Percentiles rank a stretch among this genome's conserved stretches.
Conservation (phyloP, 2,329 filamentous ascomycete species). For the Incumbomyces delicatus region DNA sequence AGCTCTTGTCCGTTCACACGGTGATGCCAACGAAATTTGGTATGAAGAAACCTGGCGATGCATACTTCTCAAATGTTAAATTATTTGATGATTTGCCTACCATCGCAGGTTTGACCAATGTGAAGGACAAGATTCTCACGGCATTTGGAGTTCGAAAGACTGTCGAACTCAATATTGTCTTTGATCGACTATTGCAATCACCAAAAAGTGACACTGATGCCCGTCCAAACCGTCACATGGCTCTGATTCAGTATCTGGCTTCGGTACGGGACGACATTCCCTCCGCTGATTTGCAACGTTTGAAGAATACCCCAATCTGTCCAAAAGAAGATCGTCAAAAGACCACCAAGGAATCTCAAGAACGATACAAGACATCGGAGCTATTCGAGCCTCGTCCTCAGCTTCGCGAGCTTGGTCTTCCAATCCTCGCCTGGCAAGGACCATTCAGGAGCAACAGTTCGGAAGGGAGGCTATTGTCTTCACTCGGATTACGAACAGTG, state of each 20-base stretch:
- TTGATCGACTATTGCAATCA: slow-evolving; percentile 63
- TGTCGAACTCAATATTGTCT: slow-evolving; percentile 86
- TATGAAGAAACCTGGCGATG: slow-evolving; percentile 74
- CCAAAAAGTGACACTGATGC: slow-evolving; percentile 28
- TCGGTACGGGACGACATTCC: slow-evolving; percentile 88
- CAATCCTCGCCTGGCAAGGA: slow-evolving; percentile 74
- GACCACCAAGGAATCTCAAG: slow-evolving; percentile 40
- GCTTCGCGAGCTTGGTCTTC: slow-evolving; percentile 60
- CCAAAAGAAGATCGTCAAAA: slow-evolving; percentile 58
- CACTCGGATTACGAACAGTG: slow-evolving; percentile 61
- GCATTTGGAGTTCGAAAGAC: slow-evolving; percentile 89
- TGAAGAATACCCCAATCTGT: slow-evolving; percentile 70
- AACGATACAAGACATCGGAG: slow-evolving; percentile 61
- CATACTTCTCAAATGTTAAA: slow-evolving; percentile 89
- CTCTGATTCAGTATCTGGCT: slow-evolving; percentile 86
- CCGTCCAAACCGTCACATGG: slow-evolving; percentile 77
- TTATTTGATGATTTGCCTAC: slow-evolving; percentile 88
- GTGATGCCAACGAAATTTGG: slow-evolving; percentile 85
- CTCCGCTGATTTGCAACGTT: slow-evolving; percentile 63
- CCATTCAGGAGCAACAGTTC: slow-evolving; percentile 53
- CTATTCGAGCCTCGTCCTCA: slow-evolving; percentile 69
- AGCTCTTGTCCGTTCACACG: slow-evolving; percentile 56
- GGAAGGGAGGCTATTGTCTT: slow-evolving; percentile 65
- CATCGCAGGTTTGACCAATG: slow-evolving; percentile 61
- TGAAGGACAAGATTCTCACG: slow-evolving; percentile 83